Conservation (phyloP, 2,329 filamentous ascomycete species). For the Fusarium multiceps region DNA sequence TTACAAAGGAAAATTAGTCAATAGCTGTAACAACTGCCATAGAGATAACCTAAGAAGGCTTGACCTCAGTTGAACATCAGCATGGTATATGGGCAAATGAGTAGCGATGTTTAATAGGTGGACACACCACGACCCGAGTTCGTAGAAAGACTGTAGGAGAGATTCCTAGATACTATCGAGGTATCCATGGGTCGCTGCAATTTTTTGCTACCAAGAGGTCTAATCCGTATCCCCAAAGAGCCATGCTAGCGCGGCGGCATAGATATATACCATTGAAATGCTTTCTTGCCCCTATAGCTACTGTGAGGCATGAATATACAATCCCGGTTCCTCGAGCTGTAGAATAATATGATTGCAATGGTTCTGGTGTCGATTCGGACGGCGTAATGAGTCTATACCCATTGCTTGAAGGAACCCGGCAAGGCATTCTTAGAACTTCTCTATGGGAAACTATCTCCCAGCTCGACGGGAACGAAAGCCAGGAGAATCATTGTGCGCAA, state of each 20-base stretch:
- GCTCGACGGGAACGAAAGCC: not conserved
- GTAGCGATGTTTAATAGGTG: not conserved
- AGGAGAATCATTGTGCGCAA: not conserved
- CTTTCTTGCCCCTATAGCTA: too few species aligned
- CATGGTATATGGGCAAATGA: not conserved
- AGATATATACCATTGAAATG: not conserved
- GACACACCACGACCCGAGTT: too few species aligned
- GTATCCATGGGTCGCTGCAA: not conserved
- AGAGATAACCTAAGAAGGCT: not conserved
- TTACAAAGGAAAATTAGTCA: too few species aligned
- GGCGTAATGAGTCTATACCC: not conserved
- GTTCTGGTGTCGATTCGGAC: not conserved
- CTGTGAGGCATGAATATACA: too few species aligned
- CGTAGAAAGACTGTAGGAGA: not conserved
- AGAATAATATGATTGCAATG: not conserved
- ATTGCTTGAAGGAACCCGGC: too few species aligned
- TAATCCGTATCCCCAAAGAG: not conserved
- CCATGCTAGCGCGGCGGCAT: not conserved
- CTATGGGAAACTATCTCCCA: not conserved
- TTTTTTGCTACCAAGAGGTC: not conserved
- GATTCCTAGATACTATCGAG: not conserved
- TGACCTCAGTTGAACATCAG: not conserved
- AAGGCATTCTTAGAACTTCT: too few species aligned
- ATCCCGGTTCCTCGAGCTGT: not conserved
- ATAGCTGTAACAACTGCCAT: too few species aligned